These are phyloP conservation scores for Fusarium coicis DNA, from an alignment of 2,329 filamentous ascomycete species.

Conservation along the genomic window DNA sequence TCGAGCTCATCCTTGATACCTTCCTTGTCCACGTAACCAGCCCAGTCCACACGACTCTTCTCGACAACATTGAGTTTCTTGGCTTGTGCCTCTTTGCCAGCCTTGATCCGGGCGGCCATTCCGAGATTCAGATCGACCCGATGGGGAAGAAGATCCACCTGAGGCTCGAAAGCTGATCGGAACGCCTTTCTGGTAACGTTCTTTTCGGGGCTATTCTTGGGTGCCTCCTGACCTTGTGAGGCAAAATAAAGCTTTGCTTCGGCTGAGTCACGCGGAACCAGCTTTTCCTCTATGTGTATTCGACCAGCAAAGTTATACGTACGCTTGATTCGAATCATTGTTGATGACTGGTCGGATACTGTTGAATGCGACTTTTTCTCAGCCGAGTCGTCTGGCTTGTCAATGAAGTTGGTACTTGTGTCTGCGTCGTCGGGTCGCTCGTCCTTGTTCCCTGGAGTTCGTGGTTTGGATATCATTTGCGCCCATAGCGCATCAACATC, in stretches of 20 bases:
- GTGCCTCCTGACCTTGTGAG: slow-evolving; percentile 52
- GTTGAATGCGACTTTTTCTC: background rate
- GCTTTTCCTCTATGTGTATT: slow-evolving; percentile 76
- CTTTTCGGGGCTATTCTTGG: slow-evolving; percentile 50
- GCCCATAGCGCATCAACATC: slow-evolving; percentile 79
- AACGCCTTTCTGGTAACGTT: slow-evolving; percentile 65
- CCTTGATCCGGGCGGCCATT: slow-evolving; percentile 59
- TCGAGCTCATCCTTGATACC: slow-evolving; percentile 76
- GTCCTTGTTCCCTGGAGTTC: slow-evolving; percentile 12
- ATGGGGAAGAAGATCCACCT: slow-evolving; percentile 54
- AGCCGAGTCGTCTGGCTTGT: slow-evolving; percentile 14
- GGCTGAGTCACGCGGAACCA: slow-evolving; percentile 72
- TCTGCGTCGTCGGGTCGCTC: slow-evolving; percentile 13
- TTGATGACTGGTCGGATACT: slow-evolving; percentile 42
- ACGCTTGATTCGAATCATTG: slow-evolving; percentile 72
- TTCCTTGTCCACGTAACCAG: slow-evolving; percentile 76
- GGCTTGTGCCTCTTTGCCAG: slow-evolving; percentile 61
- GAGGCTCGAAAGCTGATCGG: slow-evolving; percentile 71
- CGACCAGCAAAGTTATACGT: slow-evolving; percentile 81
- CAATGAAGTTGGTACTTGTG: background rate
- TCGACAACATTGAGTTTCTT: slow-evolving; percentile 77
- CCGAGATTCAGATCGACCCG: slow-evolving; percentile 70
- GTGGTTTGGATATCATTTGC: slow-evolving; percentile 66
- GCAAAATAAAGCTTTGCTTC: slow-evolving; percentile 73
- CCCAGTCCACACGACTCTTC: slow-evolving; percentile 80